Percentiles rank a stretch among this genome's conserved stretches.
These are phyloP conservation scores for Boletus reticuloceps DNA, from an alignment of 768 basidiomycete genomes.

Conservation along the genomic window DNA sequence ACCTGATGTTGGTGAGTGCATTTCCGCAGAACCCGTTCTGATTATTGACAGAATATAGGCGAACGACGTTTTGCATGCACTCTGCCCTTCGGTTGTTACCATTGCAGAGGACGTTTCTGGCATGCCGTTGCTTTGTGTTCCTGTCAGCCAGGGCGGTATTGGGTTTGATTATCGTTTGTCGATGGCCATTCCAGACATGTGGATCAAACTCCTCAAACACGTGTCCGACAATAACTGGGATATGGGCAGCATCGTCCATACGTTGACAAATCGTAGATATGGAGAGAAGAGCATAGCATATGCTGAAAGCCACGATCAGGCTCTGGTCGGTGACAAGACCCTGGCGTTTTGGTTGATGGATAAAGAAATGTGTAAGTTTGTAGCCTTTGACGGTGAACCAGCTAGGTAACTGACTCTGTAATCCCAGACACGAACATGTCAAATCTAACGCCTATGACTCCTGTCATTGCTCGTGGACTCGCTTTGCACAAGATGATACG, in stretches of 20 bases:
- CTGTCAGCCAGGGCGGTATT: constrained; percentile 79
- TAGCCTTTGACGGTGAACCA: neutral
- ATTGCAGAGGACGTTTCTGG: constrained; percentile 99
- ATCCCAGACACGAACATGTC: constrained; percentile 89
- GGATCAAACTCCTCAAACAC: constrained; percentile 99
- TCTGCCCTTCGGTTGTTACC: constrained; percentile 80
- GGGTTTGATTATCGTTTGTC: constrained; percentile 98
- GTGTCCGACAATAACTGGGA: constrained; percentile 85
- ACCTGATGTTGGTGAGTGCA: constrained; percentile 88
- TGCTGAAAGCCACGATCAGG: constrained; percentile 97
- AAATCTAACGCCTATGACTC: constrained; percentile 76
- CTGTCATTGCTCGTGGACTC: constrained; percentile 83
- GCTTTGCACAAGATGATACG: constrained; percentile 98
- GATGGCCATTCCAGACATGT: constrained; percentile 99
- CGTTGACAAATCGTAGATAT: constrained; percentile 84
- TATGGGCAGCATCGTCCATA: constrained; percentile 81
- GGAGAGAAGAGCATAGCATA: constrained; percentile 90
- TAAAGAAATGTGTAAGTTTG: constrained; percentile 93
- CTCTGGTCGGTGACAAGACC: constrained; percentile 98
- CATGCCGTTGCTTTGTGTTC: constrained; percentile 91
- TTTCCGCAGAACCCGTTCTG: neutral
- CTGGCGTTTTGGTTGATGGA: constrained; percentile 99
- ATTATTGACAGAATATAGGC: constrained; percentile 54
- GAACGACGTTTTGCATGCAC: constrained; percentile 81
- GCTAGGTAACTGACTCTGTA: neutral